A percentile compares a stretch with the other conserved stretches of the same genome.
These are phyloP conservation scores for Entamoeba histolytica DNA, from an alignment of 208 protist species.

Conservation along the genomic window DNA sequence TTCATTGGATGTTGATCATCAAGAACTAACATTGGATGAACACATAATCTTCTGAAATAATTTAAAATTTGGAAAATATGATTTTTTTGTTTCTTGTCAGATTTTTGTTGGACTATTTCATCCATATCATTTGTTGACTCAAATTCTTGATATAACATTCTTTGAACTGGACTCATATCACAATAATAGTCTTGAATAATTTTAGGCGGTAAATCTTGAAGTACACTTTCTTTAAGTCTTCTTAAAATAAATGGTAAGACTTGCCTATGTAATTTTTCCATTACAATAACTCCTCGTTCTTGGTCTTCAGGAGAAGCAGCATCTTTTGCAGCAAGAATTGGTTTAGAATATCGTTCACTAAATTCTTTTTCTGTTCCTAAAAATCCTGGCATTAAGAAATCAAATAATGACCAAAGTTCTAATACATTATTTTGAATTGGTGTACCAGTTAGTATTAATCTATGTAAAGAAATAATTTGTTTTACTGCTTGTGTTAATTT, in stretches of 20 bases:
- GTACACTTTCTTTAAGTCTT: slow-evolving; percentile 85
- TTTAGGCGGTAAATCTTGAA: slow-evolving; percentile 73
- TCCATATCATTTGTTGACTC: neutral
- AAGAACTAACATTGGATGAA: slow-evolving; percentile 48
- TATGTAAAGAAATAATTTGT: slow-evolving; percentile 36
- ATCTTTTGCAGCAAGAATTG: neutral
- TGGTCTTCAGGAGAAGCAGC: neutral
- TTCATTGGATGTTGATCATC: slow-evolving; percentile 7
- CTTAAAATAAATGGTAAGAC: slow-evolving; percentile 75
- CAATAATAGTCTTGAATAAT: slow-evolving; percentile 1
- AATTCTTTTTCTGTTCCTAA: slow-evolving; percentile 43
- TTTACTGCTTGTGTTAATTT: slow-evolving; percentile 31
- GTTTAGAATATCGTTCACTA: slow-evolving; percentile 6
- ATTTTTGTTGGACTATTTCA: neutral
- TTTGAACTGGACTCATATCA: neutral
- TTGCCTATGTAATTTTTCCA: neutral
- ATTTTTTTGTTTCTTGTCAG: neutral
- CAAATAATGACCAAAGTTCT: slow-evolving; percentile 53
- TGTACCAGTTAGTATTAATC: slow-evolving; percentile 60
- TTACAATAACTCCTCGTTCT: neutral
- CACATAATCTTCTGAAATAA: slow-evolving; percentile 54
- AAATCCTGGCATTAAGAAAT: slow-evolving; percentile 52
- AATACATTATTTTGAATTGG: slow-evolving; percentile 47
- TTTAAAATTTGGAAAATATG: neutral
- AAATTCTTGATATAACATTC: slow-evolving; percentile 2